Conservation (phyloP, 257 asterid species). For the Nemophila menziesii region DNA sequence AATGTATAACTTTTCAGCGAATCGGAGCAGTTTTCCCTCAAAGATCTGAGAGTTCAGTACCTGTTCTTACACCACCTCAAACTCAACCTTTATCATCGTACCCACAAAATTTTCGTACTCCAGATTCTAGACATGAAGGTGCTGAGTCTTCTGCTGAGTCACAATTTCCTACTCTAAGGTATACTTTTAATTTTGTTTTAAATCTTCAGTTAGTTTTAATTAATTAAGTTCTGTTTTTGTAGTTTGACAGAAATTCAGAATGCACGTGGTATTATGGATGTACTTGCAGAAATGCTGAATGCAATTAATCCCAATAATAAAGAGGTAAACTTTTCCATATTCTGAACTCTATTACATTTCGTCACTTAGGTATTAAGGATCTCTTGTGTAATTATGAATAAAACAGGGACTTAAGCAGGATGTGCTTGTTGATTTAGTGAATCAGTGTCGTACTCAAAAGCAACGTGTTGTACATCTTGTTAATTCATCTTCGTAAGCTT, state of each 20-base stretch:
- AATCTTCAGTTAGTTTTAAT: not conserved
- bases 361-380: conserved; percentile 3
- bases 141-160: conserved; percentile 90
- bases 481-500: conserved; percentile 92
- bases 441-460: conserved; percentile 91
- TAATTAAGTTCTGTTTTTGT: conserved; percentile 14
- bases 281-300: conserved; percentile 92
- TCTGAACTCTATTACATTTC: not conserved
- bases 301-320: conserved; percentile 87
- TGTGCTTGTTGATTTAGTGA: conserved; percentile 94
- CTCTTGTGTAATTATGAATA: conserved; percentile 9
- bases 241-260: conserved; percentile 91
- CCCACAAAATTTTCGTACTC: conserved; percentile 70
- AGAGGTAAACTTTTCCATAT: conserved; percentile 42
- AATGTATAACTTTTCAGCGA: conserved; percentile 51
- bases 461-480: conserved; percentile 97
- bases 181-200: conserved; percentile 4
- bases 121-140: conserved; percentile 52
- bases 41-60: conserved; percentile 76
- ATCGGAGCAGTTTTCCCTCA: conserved; percentile 97
- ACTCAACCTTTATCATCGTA: conserved; percentile 79
- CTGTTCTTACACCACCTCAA: conserved; percentile 90
- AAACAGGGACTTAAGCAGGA: conserved; percentile 94
- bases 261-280: conserved; percentile 98
- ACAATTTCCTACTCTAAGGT: conserved; percentile 92